Base-by-base conservation (phyloP, 2,329 filamentous ascomycete species). In the Penicillium sp. region DNA sequence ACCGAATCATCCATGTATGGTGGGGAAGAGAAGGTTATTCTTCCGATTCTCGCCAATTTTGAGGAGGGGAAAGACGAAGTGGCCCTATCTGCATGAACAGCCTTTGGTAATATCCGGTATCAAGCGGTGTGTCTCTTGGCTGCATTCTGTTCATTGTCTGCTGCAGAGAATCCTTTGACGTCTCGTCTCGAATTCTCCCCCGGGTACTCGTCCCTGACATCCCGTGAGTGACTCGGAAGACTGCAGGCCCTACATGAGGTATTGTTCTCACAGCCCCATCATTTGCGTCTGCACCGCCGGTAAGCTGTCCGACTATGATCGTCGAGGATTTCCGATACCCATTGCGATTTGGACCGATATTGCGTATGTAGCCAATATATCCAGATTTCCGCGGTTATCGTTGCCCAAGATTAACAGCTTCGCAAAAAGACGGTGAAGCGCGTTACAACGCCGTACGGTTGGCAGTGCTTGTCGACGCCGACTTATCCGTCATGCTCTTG, bases 361-460 rank as follows among this genome's bases (percentile, higher is more conserved):
- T 63, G 57, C 55, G 41, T 58, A 51, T 61, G 61, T 63, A 58
- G 59, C 50, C 61, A 42, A 58, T 59, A 58, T 63, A 62, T 61
- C 54, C 40, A 33, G 51, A 62, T 57, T 49, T 61, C 57, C 45
- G 46, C 51, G 43, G 41, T 45, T 50, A 43, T 61, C 57, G 51
- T 61, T 54, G 53, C 59, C 55, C 42, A 51, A 60, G 35, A 52
- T 17, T 25, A 44, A 44, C 10, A 47, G n/a, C 28, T 19, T 56
- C 36, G 42, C 47, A 65, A 65, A 65, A 64, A 65, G 63, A 65
- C 63, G 63, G 63, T 65, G 63, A 63, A 57, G 25, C 40, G 25
- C 35, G 26, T 41, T 36, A 55, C 50, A 58, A 55, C 43, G 36
- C 35, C 40, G 42, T 38, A 43, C 28, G 28, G 28, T 28, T 46